Evolutionary conservation across 1,284 basidiomycete species (phyloP), one percentile per base, ranked within the genome.

Genomic region (Papiliotrema flavescens): DNA sequence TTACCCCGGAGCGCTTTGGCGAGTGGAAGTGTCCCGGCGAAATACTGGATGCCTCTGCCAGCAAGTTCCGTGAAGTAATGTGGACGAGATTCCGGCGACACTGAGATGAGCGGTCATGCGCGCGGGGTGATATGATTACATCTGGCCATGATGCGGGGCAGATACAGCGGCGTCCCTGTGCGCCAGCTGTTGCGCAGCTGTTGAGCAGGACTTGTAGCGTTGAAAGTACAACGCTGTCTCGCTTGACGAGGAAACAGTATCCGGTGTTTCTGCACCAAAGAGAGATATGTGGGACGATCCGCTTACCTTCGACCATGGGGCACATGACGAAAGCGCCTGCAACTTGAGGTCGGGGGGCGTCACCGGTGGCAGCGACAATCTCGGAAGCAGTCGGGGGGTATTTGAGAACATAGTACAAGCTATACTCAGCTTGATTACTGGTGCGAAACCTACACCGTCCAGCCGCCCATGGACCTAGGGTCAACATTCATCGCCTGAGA

Each of bases 291-390:
- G n/a, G n/a, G n/a, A n/a, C n/a, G n/a, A n/a, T n/a, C n/a, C n/a
- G n/a, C 73, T 49, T 64, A 80, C 71, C 73, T 63, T 71, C 78
- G 47, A 80, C 79, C 76, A 70, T 76, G 56, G 69, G 80, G 66
- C 68, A 78, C 53, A 70, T 73, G 48, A 66, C 75, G 63, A 67
- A 81, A 26, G 68, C 78, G n/a, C 77, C 77, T 3, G 74, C 69
- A 15, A 78, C 65, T 20, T 70, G 61, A 11, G 61, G 57, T 20
- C 63, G 64, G 41, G 51, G 49, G 34, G 67, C 65, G 43, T 64
- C 60, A 6, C 59, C 54, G 8, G 46, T 55, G 24, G 37, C 54
- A 22, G 43, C 51, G 9, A 51, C 63, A 28, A 69, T 59, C n/a
- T 55, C 56, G 0, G 57, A 54, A 1, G 57, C 32, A 3, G 64